These are phyloP conservation scores for Tetraselmis chui DNA, from an alignment of 139 green algal genomes.

Conservation along the genomic window DNA sequence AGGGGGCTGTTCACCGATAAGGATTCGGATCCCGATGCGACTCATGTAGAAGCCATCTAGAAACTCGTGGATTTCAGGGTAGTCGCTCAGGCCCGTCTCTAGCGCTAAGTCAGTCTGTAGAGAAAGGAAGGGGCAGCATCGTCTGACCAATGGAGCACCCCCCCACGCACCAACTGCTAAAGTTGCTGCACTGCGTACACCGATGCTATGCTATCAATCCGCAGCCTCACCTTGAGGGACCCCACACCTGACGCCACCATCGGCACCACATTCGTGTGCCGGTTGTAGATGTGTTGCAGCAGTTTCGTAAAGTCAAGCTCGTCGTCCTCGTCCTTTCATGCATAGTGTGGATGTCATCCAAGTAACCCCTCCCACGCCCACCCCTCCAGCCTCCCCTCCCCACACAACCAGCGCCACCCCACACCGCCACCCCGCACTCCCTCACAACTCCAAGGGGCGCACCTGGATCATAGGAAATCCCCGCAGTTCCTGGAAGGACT, in stretches of 20 bases:
- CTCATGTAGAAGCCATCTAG: constrained; percentile 96
- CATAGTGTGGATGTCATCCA: no score
- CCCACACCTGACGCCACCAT: constrained; percentile 89
- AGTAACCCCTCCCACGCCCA: no score
- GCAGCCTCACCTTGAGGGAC: constrained; percentile 13
- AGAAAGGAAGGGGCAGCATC: no score
- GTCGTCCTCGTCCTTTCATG: constrained; percentile 49
- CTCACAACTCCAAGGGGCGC: no score
- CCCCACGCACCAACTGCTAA: no score
- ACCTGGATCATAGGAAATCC: constrained; percentile 57
- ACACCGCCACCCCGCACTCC: no score
- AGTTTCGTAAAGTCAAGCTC: constrained; percentile 88
- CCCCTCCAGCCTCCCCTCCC: no score
- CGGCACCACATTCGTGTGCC: constrained; percentile 90
- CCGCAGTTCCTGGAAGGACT: constrained; percentile 91
- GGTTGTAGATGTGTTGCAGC: constrained; percentile 65
- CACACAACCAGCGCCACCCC: no score
- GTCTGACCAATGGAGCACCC: no score
- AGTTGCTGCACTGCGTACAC: no score
- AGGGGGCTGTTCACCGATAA: constrained; percentile 63
- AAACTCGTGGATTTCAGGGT: constrained; percentile 97
- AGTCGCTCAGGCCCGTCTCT: constrained; percentile 53
- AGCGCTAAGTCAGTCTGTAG: background rate
- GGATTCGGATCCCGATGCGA: constrained; percentile 96
- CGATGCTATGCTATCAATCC: no score